Conservation (phyloP, 108 stramenopile genomes). For the Stephanodiscus triporus region DNA sequence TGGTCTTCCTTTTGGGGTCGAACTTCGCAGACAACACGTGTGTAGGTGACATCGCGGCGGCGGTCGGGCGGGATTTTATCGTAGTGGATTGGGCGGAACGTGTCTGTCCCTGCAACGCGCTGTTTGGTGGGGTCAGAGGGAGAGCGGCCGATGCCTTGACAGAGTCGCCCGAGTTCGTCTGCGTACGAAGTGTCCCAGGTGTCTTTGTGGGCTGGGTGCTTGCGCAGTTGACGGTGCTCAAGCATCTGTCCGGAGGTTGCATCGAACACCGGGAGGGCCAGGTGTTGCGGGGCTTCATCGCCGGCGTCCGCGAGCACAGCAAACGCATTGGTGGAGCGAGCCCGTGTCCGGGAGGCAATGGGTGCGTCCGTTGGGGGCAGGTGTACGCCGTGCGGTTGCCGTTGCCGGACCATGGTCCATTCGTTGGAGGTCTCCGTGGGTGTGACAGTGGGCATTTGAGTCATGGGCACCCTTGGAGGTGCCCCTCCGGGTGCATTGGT, state of each 20-base stretch:
- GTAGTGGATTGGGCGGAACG: constrained; percentile 11
- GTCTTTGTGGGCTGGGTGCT: constrained; percentile 8
- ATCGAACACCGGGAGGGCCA: constrained; percentile 23
- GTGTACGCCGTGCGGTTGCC: too few relatives aligned
- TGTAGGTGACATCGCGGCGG: constrained; percentile 30
- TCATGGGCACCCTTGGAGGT: too few relatives aligned
- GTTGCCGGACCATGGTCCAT: too few relatives aligned
- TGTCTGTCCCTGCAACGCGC: constrained; percentile 18
- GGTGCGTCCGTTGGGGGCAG: too few relatives aligned
- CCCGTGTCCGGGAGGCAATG: too few relatives aligned
- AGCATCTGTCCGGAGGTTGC: constrained; percentile 15
- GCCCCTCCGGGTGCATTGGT: too few relatives aligned
- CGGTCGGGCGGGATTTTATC: constrained; percentile 37
- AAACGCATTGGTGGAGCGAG: too few relatives aligned
- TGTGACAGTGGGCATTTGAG: too few relatives aligned
- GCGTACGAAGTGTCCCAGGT: constrained; percentile 22
- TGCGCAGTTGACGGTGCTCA: constrained; percentile 26
- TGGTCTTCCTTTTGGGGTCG: constrained; percentile 38
- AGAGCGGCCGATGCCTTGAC: constrained; percentile 17
- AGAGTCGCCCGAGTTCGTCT: constrained; percentile 27
- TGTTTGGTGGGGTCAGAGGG: not conserved
- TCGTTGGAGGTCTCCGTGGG: too few relatives aligned
- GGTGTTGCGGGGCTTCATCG: not conserved
- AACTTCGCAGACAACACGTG: constrained; percentile 22
- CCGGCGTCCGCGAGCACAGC: too few relatives aligned